phyloP scores from a whole-genome alignment of 441 rosid species.

The Jatropha podagrica region DNA sequence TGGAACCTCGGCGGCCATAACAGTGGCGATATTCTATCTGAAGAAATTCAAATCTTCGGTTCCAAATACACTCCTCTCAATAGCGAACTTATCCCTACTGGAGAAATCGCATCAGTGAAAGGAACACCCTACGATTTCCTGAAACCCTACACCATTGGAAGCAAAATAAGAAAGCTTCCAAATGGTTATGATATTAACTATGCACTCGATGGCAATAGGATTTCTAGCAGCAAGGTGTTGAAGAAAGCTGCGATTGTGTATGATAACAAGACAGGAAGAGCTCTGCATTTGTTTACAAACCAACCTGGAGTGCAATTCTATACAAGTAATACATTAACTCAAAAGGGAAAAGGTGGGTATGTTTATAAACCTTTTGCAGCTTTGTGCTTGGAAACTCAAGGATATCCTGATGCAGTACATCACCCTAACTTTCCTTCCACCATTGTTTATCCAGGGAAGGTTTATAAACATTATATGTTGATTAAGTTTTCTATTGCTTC shows the following conservation, averaged over 20 bases:
- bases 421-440: conserved; percentile 68
- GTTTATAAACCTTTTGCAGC: conserved; percentile 59
- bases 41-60: conserved; percentile 56
- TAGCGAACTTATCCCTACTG: conserved; percentile 66
- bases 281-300: conserved; percentile 59
- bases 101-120: conserved; percentile 49
- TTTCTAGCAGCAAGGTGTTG: conserved; percentile 17
- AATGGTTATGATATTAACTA: conserved; percentile 80
- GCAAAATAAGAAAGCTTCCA: conserved; percentile 49
- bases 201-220: conserved; percentile 42
- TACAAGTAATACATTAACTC: conserved; percentile 50
- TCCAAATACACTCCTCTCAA: conserved; percentile 64
- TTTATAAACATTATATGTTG: conserved; percentile 60
- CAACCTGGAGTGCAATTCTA: conserved; percentile 83
- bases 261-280: conserved; percentile 63
- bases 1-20: conserved; percentile 88
- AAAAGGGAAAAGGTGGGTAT: conserved; percentile 71
- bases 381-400: conserved; percentile 80
- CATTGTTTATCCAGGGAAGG: conserved; percentile 47
- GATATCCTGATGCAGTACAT: conserved; percentile 69
- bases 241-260: conserved; percentile 54
- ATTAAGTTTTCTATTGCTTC: conserved; percentile 41
- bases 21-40: conserved; percentile 61
- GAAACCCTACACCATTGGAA: conserved; percentile 39
- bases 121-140: conserved; percentile 87